These are phyloP conservation scores for Thelonectria rubi DNA, from an alignment of 2,329 filamentous ascomycete species.

Conservation along the genomic window DNA sequence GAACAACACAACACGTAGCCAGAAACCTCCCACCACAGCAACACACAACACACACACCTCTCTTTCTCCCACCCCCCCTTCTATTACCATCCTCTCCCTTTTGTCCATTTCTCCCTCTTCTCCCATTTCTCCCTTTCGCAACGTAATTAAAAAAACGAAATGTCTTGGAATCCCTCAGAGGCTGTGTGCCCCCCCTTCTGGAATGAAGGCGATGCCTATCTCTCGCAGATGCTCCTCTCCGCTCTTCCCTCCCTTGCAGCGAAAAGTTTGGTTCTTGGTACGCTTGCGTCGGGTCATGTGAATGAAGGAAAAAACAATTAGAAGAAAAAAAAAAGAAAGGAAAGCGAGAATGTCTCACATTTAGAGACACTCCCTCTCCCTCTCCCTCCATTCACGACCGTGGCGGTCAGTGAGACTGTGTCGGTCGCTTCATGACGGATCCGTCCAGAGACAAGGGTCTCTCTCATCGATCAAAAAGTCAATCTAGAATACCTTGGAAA, in stretches of 20 bases:
- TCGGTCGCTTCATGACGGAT: background rate
- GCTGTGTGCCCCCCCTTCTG: no score
- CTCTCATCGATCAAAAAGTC: no score
- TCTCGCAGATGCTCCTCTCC: no score
- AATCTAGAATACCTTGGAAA: background rate
- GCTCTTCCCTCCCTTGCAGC: background rate
- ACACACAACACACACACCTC: background rate
- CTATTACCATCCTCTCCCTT: no score
- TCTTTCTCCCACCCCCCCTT: background rate
- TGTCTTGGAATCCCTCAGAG: no score
- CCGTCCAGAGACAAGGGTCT: background rate
- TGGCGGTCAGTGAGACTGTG: conserved; percentile 5
- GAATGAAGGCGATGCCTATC: no score
- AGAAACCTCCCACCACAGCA: background rate
- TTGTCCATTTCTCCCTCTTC: no score
- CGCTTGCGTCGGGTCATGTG: background rate
- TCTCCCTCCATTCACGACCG: background rate
- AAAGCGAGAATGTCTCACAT: conserved; percentile 18
- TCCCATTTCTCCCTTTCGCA: no score
- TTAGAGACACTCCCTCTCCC: background rate
- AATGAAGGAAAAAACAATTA: background rate
- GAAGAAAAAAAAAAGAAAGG: background rate
- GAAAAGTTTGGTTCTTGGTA: no score
- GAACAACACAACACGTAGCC: background rate
- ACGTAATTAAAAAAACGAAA: no score